Base-by-base conservation (phyloP, 495 filamentous ascomycete genomes). In the Penicillium taxi region DNA sequence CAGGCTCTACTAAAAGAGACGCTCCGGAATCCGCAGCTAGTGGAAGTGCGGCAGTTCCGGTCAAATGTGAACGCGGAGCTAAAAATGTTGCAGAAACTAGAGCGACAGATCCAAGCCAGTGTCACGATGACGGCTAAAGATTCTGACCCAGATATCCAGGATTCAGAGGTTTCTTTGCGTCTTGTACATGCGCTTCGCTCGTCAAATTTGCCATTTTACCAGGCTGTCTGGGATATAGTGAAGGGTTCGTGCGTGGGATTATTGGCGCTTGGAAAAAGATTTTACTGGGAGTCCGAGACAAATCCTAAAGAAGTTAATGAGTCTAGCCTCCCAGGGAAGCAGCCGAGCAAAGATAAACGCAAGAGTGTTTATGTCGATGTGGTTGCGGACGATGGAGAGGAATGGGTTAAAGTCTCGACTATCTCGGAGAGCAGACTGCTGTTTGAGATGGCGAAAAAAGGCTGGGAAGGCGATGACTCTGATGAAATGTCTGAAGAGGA, bases 321-420 rank as follows among this genome's bases (percentile, higher is more conserved):
- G 26, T 23, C 48, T 37, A 32, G 38, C 2, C 9, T 4, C 9
- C 6, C 13, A 14, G 41, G 39, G 17, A 47, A 50, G 32, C 56
- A 59, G 30, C 44, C 60, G 14, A 55, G 44, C 11, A 59, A 60
- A 23, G 46, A 63, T 31, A 68, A 72, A 35, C 59, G 58, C 47
- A 53, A 59, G 42, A 67, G 67, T 39, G 60, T 63, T 7, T 52
- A 61, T 24, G 53, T 74, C 20, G 69, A 70, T 55, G 64, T 75
- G 41, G 56, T 75, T 24, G 67, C 73, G 1, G 63, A 69, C 51
- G 64, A 73, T 50, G 73, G 73, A 32, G 58, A 62, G 47, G 65
- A 73, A 45, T 77, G 76, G 76, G 67, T 78, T 42, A 81, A 79
- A 45, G 72, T 80, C 2, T 77, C 71, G 31, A 79, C 73, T 16